Percentiles rank a stretch among this genome's conserved stretches.
Evolutionary conservation across 768 basidiomycete genomes (phyloP).

Genomic region (Piloderma croceum): DNA sequence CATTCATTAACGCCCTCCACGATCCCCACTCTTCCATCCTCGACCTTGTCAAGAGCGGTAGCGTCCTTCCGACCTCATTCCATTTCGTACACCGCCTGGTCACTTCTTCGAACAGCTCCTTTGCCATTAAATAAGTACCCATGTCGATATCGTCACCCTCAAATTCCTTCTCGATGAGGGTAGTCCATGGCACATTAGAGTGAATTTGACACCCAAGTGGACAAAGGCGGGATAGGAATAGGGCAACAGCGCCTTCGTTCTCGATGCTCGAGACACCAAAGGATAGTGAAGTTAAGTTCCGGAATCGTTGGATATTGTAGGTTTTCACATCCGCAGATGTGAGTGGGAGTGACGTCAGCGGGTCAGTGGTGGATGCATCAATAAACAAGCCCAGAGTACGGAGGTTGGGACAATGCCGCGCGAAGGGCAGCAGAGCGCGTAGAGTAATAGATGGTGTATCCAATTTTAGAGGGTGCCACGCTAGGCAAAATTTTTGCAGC

Average conservation of each 20-base stretch:
- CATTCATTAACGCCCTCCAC: no score
- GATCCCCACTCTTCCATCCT: conserved; percentile 42
- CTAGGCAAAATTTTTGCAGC: conserved; percentile 39
- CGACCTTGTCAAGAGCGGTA: conserved; percentile 40
- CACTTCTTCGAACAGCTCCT: conserved; percentile 6
- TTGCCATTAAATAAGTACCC: conserved; percentile 13
- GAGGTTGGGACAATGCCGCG: conserved; percentile 33
- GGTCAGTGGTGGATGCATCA: no score
- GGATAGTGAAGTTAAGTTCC: no score
- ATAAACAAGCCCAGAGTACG: conserved; percentile 38
- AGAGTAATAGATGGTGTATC: conserved; percentile 30
- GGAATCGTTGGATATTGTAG: no score
- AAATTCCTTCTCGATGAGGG: conserved; percentile 12
- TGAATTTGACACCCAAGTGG: conserved; percentile 39
- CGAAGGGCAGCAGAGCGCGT: conserved; percentile 32
- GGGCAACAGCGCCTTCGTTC: conserved; percentile 39
- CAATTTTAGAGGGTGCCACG: conserved; percentile 39
- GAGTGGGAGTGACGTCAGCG: no score
- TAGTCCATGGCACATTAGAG: conserved; percentile 45
- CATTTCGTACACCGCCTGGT: conserved; percentile 30
- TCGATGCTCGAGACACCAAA: conserved; percentile 47
- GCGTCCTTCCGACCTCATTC: conserved; percentile 35
- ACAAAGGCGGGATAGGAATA: conserved; percentile 49
- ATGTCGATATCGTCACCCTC: conserved; percentile 9
- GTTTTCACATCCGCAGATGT: no score